A percentile compares a stretch with the other conserved stretches of the same genome.
Conservation (phyloP, 768 basidiomycete species). For the Boletus huronensis region DNA sequence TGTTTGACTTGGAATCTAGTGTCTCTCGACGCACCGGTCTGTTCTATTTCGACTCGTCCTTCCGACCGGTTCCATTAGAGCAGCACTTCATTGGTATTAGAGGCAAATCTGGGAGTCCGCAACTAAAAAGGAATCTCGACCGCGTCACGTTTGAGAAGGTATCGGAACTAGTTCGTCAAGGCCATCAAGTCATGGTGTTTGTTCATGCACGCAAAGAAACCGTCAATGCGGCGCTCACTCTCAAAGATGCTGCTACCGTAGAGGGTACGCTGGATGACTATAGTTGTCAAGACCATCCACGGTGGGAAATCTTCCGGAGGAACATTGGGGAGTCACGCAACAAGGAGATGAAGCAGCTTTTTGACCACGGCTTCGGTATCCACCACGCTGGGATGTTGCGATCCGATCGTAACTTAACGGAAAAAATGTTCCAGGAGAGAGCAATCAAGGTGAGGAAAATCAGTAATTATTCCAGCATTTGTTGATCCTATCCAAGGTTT, state of each 20-base stretch:
- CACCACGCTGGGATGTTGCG: slow-evolving; percentile 99
- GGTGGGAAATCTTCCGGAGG: slow-evolving; percentile 70
- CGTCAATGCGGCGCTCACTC: slow-evolving; percentile 80
- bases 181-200: slow-evolving; percentile 99
- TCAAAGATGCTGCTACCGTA: slow-evolving; percentile 70
- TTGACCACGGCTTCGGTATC: slow-evolving; percentile 91
- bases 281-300: slow-evolving; percentile 76
- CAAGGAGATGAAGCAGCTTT: slow-evolving; percentile 94
- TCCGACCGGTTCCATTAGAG: slow-evolving; percentile 93
- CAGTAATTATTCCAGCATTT: background rate
- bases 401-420: slow-evolving; percentile 92
- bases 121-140: slow-evolving; percentile 84
- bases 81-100: slow-evolving; percentile 95
- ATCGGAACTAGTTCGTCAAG: slow-evolving; percentile 77
- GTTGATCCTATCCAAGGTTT: slow-evolving; percentile 52
- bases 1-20: slow-evolving; percentile 39
- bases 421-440: slow-evolving; percentile 85
- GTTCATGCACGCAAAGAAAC: slow-evolving; percentile 99
- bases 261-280: slow-evolving; percentile 79
- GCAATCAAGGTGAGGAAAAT: slow-evolving; percentile 73
- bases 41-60: slow-evolving; percentile 98
- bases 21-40: slow-evolving; percentile 84
- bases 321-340: slow-evolving; percentile 81
- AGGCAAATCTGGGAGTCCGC: slow-evolving; percentile 76
- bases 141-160: slow-evolving; percentile 88